A percentile compares a stretch with the other conserved stretches of the same genome.
Evolutionary conservation across 257 asterid genomes (phyloP).

Genomic region (Nicotiana attenuata): DNA sequence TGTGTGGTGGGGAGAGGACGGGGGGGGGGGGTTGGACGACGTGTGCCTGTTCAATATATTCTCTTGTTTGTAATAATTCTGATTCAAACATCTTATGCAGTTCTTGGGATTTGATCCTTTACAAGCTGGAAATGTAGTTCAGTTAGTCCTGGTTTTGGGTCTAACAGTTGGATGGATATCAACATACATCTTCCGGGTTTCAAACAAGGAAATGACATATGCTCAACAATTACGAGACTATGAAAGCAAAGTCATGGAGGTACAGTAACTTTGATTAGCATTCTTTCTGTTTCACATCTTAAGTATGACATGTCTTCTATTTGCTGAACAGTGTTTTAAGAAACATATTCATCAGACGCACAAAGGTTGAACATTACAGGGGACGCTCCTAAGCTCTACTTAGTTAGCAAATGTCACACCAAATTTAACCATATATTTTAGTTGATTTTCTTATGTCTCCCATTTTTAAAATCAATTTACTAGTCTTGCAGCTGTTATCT

Average conservation of each 20-base stretch:
- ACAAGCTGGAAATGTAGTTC: slow-evolving; percentile 94
- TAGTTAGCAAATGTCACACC: not conserved
- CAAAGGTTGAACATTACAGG: not conserved
- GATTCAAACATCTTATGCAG: slow-evolving; percentile 41
- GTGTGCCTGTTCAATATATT: not conserved
- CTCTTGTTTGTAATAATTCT: not conserved
- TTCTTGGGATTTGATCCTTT: slow-evolving; percentile 79
- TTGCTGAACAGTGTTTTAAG: not conserved
- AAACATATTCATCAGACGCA: not conserved
- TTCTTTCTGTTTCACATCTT: not conserved
- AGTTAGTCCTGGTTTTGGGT: slow-evolving; percentile 80
- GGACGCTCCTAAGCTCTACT: not conserved
- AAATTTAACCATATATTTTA: not conserved
- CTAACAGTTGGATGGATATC: slow-evolving; percentile 94
- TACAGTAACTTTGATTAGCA: too few species aligned
- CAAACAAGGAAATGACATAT: slow-evolving; percentile 96
- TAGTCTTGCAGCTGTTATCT: not conserved
- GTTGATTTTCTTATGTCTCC: not conserved
- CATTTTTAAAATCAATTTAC: not conserved
- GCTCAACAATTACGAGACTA: slow-evolving; percentile 87
- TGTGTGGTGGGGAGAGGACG: too few species aligned
- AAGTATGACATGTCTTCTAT: not conserved
- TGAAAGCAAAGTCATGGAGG: slow-evolving; percentile 97
- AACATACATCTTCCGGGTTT: slow-evolving; percentile 88
- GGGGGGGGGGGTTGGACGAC: too few species aligned